Evolutionary conservation across 805 yeast genomes (phyloP), one percentile per base, ranked within the genome.

Genomic region (Ogataea nonfermentans): DNA sequence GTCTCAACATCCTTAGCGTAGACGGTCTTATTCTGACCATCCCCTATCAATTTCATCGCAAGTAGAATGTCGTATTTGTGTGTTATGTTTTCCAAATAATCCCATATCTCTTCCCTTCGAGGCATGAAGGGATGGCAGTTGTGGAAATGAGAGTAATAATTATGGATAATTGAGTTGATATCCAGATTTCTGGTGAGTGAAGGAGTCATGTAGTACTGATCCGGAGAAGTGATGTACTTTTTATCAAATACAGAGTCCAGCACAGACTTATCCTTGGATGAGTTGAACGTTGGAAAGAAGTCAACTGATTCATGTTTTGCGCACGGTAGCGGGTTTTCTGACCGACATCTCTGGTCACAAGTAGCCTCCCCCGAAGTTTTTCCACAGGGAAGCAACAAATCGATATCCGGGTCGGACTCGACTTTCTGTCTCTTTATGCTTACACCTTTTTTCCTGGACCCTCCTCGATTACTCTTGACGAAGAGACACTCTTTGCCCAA

Each of bases 381-480:
- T 9, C 55, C 64, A 43, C 67, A 62, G 2, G 66, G 66, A 6
- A 62, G 41, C 2, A 57, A 33, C 35, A 53, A 43, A 12, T 45
- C 35, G 2, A 48, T 23, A 7, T 40, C 52, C 13, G 30, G 19
- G 20, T 35, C 22, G 29, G 19, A 23, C 14, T 44, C 33, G 14
- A 37, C 13, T 26, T 46, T 34, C 28, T 44, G 51, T 33, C 51
- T 62, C 44, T 61, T 66, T 11, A 38, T 26, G 19, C 50, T 52
- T 15, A 68, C 68, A 11, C 79, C 79, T 48, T 69, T 74, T 46
- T 63, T 71, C 31, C 80, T 55, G 6, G 78, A 68, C 1, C 80
- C 80, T 27, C 80, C 80, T 44, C 80, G 55, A 29, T 73, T 67
- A 43, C 77, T 70, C 49, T 70, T 71, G 4, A 74, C 79, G 47